Percentiles rank a stretch among this genome's conserved stretches.
Conservation (phyloP, 2,329 filamentous ascomycete genomes). For the Ramularia collo-cygni region DNA sequence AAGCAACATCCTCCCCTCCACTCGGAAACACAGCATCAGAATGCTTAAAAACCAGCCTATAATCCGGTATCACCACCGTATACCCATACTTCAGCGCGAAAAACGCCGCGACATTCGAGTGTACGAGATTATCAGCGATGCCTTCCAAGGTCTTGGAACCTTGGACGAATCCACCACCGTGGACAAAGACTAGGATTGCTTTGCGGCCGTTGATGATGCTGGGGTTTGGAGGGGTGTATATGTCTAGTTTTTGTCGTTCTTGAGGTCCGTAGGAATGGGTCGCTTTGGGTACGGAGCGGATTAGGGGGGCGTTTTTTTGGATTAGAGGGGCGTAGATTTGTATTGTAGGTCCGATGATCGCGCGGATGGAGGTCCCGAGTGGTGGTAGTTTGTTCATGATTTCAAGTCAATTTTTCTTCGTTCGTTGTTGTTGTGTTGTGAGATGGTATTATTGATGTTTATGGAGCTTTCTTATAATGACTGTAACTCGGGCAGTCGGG, state of each 20-base stretch:
- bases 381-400: slow-evolving; percentile 23
- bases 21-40: slow-evolving; percentile 34
- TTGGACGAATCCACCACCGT: slow-evolving; percentile 31
- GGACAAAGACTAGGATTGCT: slow-evolving; percentile 25
- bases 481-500: too few relatives aligned
- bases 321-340: slow-evolving; percentile 20
- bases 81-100: slow-evolving; percentile 33
- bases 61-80: slow-evolving; percentile 34
- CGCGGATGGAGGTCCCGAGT: slow-evolving; percentile 19
- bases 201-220: slow-evolving; percentile 16
- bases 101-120: slow-evolving; percentile 36
- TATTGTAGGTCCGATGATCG: slow-evolving; percentile 21
- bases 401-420: neutral
- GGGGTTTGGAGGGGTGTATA: slow-evolving; percentile 29
- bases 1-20: slow-evolving; percentile 35
- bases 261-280: slow-evolving; percentile 32
- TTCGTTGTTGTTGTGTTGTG: too few relatives aligned
- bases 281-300: slow-evolving; percentile 18
- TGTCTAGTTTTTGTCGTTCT: slow-evolving; percentile 34
- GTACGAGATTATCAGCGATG: slow-evolving; percentile 23
- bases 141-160: slow-evolving; percentile 29
- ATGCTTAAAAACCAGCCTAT: slow-evolving; percentile 32
- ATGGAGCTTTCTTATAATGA: too few relatives aligned
- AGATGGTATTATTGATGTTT: too few relatives aligned
- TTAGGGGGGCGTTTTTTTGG: slow-evolving; percentile 17